A percentile compares a stretch with the other conserved stretches of the same genome.
phyloP scores from a whole-genome alignment of 2,329 filamentous ascomycete genomes.

The Neonectria faginata region DNA sequence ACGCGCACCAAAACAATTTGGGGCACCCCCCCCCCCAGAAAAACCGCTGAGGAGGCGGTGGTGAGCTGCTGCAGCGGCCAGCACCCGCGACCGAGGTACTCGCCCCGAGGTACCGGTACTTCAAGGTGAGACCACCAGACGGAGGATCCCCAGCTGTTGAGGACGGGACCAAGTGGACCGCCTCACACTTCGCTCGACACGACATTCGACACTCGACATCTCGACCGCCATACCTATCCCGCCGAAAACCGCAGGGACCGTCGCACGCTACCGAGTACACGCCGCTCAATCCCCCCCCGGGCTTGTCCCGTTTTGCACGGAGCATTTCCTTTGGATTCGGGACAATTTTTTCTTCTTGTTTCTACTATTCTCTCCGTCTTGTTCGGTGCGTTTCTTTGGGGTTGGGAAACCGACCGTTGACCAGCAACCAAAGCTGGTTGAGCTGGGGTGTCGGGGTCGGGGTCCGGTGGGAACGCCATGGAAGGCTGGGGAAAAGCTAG shows the following conservation, averaged over 20 bases:
- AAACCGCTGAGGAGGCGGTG: slow-evolving; percentile 41
- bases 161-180: slow-evolving; percentile 43
- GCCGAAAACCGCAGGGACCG: slow-evolving; percentile 41
- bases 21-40: slow-evolving; percentile 7
- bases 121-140: slow-evolving; percentile 1
- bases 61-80: background rate
- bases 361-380: background rate
- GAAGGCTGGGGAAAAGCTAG: slow-evolving; percentile 20
- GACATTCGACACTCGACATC: slow-evolving; percentile 42
- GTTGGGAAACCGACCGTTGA: slow-evolving; percentile 16
- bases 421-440: slow-evolving; percentile 28
- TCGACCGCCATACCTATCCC: slow-evolving; percentile 29
- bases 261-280: slow-evolving; percentile 29
- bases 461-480: slow-evolving; percentile 16
- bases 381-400: slow-evolving; percentile 26
- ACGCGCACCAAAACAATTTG: slow-evolving; percentile 27
- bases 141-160: slow-evolving; percentile 43
- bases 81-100: slow-evolving; percentile 13
- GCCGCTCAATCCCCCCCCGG: slow-evolving; percentile 27
- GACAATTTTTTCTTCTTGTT: slow-evolving; percentile 3
- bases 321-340: slow-evolving; percentile 25
- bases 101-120: slow-evolving; percentile 39
- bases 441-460: slow-evolving; percentile 20
- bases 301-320: slow-evolving; percentile 9
- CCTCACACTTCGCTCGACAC: slow-evolving; percentile 25